These are phyloP conservation scores for Hawksworthiomyces lignivorus DNA, from an alignment of 2,329 filamentous ascomycete species.

Conservation along the genomic window DNA sequence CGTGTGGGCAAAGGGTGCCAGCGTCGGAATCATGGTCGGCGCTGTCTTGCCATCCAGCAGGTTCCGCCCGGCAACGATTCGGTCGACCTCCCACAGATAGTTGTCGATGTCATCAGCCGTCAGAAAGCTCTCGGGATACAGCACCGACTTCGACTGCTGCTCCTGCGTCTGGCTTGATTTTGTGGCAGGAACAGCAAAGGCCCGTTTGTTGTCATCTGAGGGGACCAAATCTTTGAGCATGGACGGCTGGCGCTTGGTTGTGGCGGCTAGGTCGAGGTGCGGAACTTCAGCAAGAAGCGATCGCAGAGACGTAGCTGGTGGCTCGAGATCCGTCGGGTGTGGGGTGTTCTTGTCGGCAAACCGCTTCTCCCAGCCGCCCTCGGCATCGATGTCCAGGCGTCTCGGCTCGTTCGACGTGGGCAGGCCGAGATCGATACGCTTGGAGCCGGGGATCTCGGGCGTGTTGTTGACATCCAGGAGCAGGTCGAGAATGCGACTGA, in stretches of 20 bases:
- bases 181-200: slow-evolving; percentile 10
- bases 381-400: slow-evolving; percentile 72
- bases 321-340: slow-evolving; percentile 63
- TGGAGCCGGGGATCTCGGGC: slow-evolving; percentile 64
- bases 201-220: slow-evolving; percentile 23
- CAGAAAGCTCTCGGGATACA: slow-evolving; percentile 57
- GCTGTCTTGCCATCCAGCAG: slow-evolving; percentile 21
- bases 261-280: slow-evolving; percentile 42
- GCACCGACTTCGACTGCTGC: too few species aligned
- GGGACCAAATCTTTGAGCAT: slow-evolving; percentile 40
- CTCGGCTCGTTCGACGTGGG: slow-evolving; percentile 34
- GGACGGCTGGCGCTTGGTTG: slow-evolving; percentile 56
- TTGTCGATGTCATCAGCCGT: slow-evolving; percentile 65
- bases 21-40: slow-evolving; percentile 34
- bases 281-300: slow-evolving; percentile 45
- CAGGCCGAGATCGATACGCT: slow-evolving; percentile 64
- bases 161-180: too few species aligned
- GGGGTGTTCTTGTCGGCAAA: slow-evolving; percentile 75
- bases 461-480: slow-evolving; percentile 85
- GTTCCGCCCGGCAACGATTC: slow-evolving; percentile 34
- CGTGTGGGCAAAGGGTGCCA: slow-evolving; percentile 40
- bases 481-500: slow-evolving; percentile 78
- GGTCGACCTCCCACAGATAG: slow-evolving; percentile 61
- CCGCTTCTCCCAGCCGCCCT: slow-evolving; percentile 44
- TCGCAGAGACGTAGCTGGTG: slow-evolving; percentile 39